Percentiles rank a stretch among this genome's conserved stretches.
Evolutionary conservation across 257 asterid species (phyloP).

Genomic region (Nicotiana knightiana): DNA sequence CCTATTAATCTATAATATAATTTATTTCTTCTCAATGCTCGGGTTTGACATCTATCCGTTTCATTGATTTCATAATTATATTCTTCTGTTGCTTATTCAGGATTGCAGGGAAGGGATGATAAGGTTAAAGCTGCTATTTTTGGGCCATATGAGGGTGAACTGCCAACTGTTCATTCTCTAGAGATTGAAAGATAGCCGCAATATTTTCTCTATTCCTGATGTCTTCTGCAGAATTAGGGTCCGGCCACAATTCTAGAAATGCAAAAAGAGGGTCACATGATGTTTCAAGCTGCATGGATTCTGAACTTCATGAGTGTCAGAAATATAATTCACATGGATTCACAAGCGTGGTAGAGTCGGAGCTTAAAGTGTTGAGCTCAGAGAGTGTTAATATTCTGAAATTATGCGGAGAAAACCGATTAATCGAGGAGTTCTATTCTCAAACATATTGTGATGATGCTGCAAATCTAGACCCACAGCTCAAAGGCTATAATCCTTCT

Average conservation of each 20-base stretch:
- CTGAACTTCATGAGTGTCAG: slow-evolving; percentile 16
- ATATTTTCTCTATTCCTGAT: slow-evolving; percentile 23
- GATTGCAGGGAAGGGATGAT: background rate
- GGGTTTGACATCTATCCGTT: background rate
- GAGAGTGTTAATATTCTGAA: slow-evolving; percentile 19
- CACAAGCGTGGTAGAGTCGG: slow-evolving; percentile 24
- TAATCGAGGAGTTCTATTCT: slow-evolving; percentile 40
- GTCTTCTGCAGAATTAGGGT: slow-evolving; percentile 33
- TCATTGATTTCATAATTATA: background rate
- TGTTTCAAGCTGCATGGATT: slow-evolving; percentile 17
- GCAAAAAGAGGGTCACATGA: slow-evolving; percentile 26
- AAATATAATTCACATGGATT: slow-evolving; percentile 19
- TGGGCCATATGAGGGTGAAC: background rate
- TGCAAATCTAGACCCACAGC: slow-evolving; percentile 21
- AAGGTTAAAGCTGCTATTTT: background rate
- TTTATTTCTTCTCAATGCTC: background rate
- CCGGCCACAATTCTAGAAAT: slow-evolving; percentile 28
- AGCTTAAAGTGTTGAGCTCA: slow-evolving; percentile 19
- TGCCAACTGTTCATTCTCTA: background rate
- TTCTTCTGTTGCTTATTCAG: background rate
- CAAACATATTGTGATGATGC: slow-evolving; percentile 25
- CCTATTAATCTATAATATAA: background rate
- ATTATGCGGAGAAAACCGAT: slow-evolving; percentile 25
- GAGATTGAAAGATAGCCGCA: background rate
- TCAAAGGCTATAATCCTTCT: slow-evolving; percentile 18